A percentile compares a stretch with the other conserved stretches of the same genome.
phyloP scores from a whole-genome alignment of 2,329 filamentous ascomycete genomes.

The Colletotrichum tofieldiae region DNA sequence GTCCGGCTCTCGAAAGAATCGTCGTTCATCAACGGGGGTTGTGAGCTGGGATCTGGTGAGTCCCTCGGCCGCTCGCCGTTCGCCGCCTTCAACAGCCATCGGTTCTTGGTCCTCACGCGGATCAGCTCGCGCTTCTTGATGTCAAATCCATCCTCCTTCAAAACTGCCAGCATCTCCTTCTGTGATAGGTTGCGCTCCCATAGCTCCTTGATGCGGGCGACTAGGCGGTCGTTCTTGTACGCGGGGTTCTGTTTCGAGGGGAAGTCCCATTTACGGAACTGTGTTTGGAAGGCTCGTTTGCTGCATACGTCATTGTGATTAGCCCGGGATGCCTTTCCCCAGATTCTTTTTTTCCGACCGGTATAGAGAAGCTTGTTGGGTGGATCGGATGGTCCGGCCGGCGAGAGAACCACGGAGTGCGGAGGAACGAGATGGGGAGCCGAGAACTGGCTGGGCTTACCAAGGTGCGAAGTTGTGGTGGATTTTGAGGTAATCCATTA shows the following conservation, averaged over 20 bases:
- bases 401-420: constrained; percentile 31
- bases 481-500: constrained; percentile 79
- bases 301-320: constrained; percentile 58
- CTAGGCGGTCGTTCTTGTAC: constrained; percentile 78
- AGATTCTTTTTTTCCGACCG: neutral
- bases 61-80: constrained; percentile 68
- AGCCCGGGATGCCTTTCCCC: constrained; percentile 11
- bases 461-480: constrained; percentile 79
- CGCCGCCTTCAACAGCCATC: constrained; percentile 76
- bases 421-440: constrained; percentile 25
- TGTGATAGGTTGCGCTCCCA: constrained; percentile 84
- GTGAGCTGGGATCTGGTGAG: neutral
- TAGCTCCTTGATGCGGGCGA: constrained; percentile 80
- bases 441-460: constrained; percentile 60
- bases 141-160: constrained; percentile 80
- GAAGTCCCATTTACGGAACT: constrained; percentile 86
- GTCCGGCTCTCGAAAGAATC: constrained; percentile 16
- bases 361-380: constrained; percentile 3
- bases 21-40: neutral
- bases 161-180: constrained; percentile 79
- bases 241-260: constrained; percentile 81
- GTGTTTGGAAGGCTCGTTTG: constrained; percentile 82
- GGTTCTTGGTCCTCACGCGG: constrained; percentile 78
- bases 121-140: constrained; percentile 81
- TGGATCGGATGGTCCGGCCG: constrained; percentile 40